These are phyloP conservation scores for Podospora fimiseda DNA, from an alignment of 495 filamentous ascomycete species.

Conservation along the genomic window DNA sequence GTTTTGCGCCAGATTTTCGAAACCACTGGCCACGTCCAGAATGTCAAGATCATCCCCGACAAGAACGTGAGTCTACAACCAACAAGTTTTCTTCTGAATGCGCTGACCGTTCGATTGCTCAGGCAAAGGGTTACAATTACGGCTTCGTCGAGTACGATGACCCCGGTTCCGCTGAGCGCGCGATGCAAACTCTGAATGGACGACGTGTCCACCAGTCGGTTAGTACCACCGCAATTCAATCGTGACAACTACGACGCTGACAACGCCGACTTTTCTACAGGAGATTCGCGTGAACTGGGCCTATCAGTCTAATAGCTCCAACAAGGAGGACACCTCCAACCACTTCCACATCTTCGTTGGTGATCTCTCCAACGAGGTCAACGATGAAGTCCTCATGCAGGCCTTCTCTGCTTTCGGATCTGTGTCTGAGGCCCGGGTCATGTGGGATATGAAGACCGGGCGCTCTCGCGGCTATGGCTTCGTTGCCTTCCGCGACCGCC, in stretches of 20 bases:
- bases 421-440: slow-evolving; percentile 97
- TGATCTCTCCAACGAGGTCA: slow-evolving; percentile 97
- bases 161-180: slow-evolving; percentile 88
- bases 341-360: slow-evolving; percentile 99
- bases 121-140: slow-evolving; percentile 98
- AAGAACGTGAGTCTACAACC: slow-evolving; percentile 73
- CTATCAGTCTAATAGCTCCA: slow-evolving; percentile 90
- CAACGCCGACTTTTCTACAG: slow-evolving; percentile 40
- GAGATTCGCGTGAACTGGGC: slow-evolving; percentile 99
- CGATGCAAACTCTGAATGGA: slow-evolving; percentile 94
- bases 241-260: not conserved
- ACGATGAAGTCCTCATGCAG: slow-evolving; percentile 90
- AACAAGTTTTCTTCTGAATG: not conserved
- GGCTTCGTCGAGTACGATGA: slow-evolving; percentile 99
- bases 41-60: slow-evolving; percentile 98
- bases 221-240: slow-evolving; percentile 28
- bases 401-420: slow-evolving; percentile 95
- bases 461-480: slow-evolving; percentile 97
- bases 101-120: slow-evolving; percentile 6
- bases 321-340: slow-evolving; percentile 96
- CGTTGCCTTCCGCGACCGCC: slow-evolving; percentile 92
- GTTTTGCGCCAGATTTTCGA: slow-evolving; percentile 97
- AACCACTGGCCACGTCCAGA: slow-evolving; percentile 95
- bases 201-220: slow-evolving; percentile 92
- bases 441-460: slow-evolving; percentile 99